phyloP scores from a whole-genome alignment of 106 monocot species.

The Amphibolis antarctica region DNA sequence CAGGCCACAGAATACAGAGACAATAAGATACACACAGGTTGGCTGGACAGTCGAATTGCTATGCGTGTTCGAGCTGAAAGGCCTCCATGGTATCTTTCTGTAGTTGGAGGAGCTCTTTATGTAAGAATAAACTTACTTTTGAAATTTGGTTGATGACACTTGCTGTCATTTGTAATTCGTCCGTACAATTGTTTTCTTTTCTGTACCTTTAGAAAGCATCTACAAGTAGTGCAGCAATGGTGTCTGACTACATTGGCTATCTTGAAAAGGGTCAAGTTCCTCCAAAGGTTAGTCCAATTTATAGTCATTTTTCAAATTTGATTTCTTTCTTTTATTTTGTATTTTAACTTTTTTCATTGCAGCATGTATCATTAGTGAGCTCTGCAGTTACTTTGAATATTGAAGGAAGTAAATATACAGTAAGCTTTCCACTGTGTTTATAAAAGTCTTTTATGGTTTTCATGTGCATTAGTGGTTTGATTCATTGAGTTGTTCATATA shows the following conservation, averaged over 20 bases:
- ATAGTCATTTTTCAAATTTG: neutral
- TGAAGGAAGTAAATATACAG: constrained; percentile 96
- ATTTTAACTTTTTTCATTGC: constrained; percentile 18
- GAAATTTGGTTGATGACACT: neutral
- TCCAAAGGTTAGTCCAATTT: constrained; percentile 49
- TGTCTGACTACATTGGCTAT: constrained; percentile 96
- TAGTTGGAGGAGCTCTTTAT: constrained; percentile 98
- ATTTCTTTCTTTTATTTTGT: neutral
- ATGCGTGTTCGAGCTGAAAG: constrained; percentile 99
- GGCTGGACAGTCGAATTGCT: constrained; percentile 95
- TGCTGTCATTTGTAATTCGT: neutral
- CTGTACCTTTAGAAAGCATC: constrained; percentile 62
- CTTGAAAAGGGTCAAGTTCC: constrained; percentile 97
- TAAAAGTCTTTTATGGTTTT: neutral
- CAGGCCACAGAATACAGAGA: constrained; percentile 88
- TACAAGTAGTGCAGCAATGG: constrained; percentile 77
- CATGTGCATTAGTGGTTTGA: neutral
- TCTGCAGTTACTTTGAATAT: constrained; percentile 76
- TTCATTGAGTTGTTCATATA: constrained; percentile 1
- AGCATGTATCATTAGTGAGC: constrained; percentile 96
- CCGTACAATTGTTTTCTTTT: neutral
- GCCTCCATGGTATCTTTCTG: constrained; percentile 96
- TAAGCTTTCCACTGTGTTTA: constrained; percentile 22
- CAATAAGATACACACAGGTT: constrained; percentile 97
- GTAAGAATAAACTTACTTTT: constrained; percentile 29